Evolutionary conservation across 495 filamentous ascomycete genomes (phyloP).

Genomic region (Penicillium psychrofluorescens): DNA sequence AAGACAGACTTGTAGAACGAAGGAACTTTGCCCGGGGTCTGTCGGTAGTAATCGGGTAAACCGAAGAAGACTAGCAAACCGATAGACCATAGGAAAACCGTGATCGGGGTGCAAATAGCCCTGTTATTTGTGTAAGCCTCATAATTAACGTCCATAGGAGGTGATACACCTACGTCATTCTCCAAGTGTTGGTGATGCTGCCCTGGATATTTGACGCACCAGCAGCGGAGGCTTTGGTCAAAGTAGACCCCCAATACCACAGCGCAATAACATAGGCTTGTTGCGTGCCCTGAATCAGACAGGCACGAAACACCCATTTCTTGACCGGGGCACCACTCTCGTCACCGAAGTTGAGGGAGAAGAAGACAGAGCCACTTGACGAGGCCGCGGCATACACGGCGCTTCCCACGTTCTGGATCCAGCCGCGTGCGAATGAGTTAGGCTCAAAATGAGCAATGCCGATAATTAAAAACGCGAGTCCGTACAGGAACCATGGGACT

Average conservation of each 20-base stretch:
- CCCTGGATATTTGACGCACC: slow-evolving; percentile 26
- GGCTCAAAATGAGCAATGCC: slow-evolving; percentile 53
- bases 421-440: slow-evolving; percentile 34
- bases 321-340: slow-evolving; percentile 42
- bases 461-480: slow-evolving; percentile 58
- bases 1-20: slow-evolving; percentile 44
- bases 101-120: slow-evolving; percentile 37
- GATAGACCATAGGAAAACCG: slow-evolving; percentile 33
- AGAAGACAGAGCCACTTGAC: slow-evolving; percentile 43
- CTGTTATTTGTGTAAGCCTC: slow-evolving; percentile 6
- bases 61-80: slow-evolving; percentile 37
- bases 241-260: slow-evolving; percentile 45
- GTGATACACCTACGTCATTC: slow-evolving; percentile 32
- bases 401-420: slow-evolving; percentile 44
- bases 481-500: slow-evolving; percentile 57
- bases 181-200: slow-evolving; percentile 36
- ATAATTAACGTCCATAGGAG: background rate
- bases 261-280: slow-evolving; percentile 44
- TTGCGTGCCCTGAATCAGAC: slow-evolving; percentile 44
- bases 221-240: slow-evolving; percentile 28
- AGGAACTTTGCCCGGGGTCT: slow-evolving; percentile 60
- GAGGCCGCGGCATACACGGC: slow-evolving; percentile 42
- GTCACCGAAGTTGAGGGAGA: slow-evolving; percentile 46
- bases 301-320: slow-evolving; percentile 47
- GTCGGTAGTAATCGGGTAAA: slow-evolving; percentile 46